phyloP scores from a whole-genome alignment of 257 asterid genomes.

The Paraleonurus japonicus region DNA sequence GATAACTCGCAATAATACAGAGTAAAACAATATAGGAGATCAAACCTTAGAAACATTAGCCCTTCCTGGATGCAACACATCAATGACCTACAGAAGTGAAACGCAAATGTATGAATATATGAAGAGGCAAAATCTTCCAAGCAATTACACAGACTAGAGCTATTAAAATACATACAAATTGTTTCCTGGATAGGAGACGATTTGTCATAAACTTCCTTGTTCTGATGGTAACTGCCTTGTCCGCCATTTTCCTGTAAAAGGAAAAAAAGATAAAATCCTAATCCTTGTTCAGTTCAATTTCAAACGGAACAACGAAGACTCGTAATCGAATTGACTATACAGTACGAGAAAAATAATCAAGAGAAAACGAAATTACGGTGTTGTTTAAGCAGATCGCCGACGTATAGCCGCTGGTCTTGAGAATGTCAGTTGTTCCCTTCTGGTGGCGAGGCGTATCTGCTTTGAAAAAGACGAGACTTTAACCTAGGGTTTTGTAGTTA shows the following conservation, averaged over 20 bases:
- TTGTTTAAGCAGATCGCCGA: conserved; percentile 28
- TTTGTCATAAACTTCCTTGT: conserved; percentile 92
- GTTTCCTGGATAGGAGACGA: conserved; percentile 84
- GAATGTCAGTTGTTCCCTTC: conserved; percentile 15
- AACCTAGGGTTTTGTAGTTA: conserved; percentile 36
- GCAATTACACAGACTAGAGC: neutral
- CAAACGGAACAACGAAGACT: neutral
- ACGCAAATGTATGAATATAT: neutral
- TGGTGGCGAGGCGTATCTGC: conserved; percentile 28
- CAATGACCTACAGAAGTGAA: conserved; percentile 53
- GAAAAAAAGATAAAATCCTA: neutral
- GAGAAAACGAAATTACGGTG: conserved; percentile 20
- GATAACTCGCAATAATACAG: neutral
- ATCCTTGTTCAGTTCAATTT: conserved; percentile 6
- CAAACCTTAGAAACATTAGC: conserved; percentile 85
- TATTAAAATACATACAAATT: conserved; percentile 49
- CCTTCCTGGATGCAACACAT: conserved; percentile 90
- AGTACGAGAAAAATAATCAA: neutral
- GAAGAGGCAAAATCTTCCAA: neutral
- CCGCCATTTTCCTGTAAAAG: conserved; percentile 66
- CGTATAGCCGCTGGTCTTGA: conserved; percentile 25
- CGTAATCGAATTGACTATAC: neutral
- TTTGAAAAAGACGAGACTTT: neutral
- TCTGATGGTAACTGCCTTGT: conserved; percentile 84
- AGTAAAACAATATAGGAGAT: neutral